Evolutionary conservation across 352 stramenopile genomes (phyloP).

Genomic region (Plasmopara viticola): DNA sequence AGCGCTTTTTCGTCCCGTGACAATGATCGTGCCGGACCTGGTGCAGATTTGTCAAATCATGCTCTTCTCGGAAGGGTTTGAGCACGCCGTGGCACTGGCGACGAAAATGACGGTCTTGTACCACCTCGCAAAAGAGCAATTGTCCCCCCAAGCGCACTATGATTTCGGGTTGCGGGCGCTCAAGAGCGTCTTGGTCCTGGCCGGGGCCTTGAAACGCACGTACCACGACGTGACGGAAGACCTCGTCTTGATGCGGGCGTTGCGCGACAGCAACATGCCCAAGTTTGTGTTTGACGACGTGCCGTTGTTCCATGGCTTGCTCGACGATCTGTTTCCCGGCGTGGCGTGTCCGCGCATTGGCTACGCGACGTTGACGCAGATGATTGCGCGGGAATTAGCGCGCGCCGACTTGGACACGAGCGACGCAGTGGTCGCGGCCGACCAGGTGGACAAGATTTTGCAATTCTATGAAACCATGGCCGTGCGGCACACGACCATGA

Average conservation of each 20-base stretch:
- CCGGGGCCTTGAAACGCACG: slow-evolving; percentile 88
- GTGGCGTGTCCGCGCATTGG: slow-evolving; percentile 90
- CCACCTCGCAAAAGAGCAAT: slow-evolving; percentile 91
- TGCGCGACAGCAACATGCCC: slow-evolving; percentile 95
- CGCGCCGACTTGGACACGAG: slow-evolving; percentile 75
- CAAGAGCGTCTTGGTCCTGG: slow-evolving; percentile 94
- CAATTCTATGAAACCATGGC: slow-evolving; percentile 97
- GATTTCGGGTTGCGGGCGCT: slow-evolving; percentile 92
- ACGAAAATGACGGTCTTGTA: slow-evolving; percentile 96
- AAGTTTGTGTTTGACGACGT: slow-evolving; percentile 97
- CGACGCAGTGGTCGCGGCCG: slow-evolving; percentile 65
- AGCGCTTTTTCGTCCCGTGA: slow-evolving; percentile 89
- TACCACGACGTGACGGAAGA: slow-evolving; percentile 92
- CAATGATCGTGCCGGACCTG: slow-evolving; percentile 91
- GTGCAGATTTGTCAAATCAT: slow-evolving; percentile 93
- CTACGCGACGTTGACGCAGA: slow-evolving; percentile 86
- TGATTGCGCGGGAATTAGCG: slow-evolving; percentile 83
- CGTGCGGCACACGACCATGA: slow-evolving; percentile 94
- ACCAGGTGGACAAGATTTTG: slow-evolving; percentile 95
- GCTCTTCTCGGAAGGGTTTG: slow-evolving; percentile 91
- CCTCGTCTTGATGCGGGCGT: slow-evolving; percentile 91
- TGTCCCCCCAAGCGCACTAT: slow-evolving; percentile 95
- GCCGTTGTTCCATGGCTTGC: slow-evolving; percentile 91
- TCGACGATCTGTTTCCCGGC: slow-evolving; percentile 92
- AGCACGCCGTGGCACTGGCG: slow-evolving; percentile 81